phyloP scores from a whole-genome alignment of 192 early-diverging fungal genomes.

The Umbelopsis vinacea region DNA sequence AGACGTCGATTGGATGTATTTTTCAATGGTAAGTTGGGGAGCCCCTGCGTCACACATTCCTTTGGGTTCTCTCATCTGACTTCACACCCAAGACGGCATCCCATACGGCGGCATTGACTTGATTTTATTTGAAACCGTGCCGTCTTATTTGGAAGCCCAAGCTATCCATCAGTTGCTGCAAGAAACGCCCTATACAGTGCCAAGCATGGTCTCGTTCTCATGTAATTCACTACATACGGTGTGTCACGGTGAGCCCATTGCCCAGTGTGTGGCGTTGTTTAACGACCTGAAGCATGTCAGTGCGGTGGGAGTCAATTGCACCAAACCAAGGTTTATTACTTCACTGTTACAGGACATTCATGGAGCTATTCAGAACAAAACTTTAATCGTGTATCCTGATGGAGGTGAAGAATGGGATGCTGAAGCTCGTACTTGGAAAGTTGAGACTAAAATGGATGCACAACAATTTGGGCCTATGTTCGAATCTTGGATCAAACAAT shows the following conservation, averaged over 20 bases:
- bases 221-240: conserved; percentile 40
- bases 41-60: not conserved
- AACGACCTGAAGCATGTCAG: conserved; percentile 39
- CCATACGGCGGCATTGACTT: conserved; percentile 50
- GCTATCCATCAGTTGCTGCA: conserved; percentile 52
- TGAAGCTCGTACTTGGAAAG: conserved; percentile 35
- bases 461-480: conserved; percentile 41
- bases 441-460: conserved; percentile 19
- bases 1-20: conserved; percentile 46
- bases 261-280: conserved; percentile 41
- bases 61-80: not conserved
- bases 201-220: conserved; percentile 66
- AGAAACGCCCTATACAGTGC: conserved; percentile 34
- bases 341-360: conserved; percentile 27
- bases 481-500: conserved; percentile 35
- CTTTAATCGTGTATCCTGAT: conserved; percentile 59
- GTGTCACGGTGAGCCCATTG: conserved; percentile 55
- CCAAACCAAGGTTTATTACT: conserved; percentile 45
- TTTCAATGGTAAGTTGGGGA: conserved; percentile 26
- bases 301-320: conserved; percentile 71
- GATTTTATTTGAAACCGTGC: conserved; percentile 73
- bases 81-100: not conserved
- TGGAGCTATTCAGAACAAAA: conserved; percentile 25
- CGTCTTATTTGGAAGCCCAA: conserved; percentile 56
- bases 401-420: conserved; percentile 53